Base-by-base conservation (phyloP, 108 stramenopile species). In the Asterionellopsis glacialis region DNA sequence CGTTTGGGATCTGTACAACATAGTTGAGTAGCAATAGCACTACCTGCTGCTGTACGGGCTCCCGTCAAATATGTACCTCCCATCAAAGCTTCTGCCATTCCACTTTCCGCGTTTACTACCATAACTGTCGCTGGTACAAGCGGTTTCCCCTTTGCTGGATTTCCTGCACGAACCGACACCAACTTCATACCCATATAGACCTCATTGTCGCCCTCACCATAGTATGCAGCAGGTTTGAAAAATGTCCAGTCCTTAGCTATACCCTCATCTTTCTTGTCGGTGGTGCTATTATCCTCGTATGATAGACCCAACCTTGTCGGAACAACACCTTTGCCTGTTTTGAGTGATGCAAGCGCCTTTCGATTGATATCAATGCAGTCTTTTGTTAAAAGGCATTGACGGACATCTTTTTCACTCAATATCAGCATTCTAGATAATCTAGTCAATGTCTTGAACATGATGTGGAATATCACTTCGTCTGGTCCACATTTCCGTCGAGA, bases 161-260 rank as follows among this genome's bases (percentile, higher is more conserved):
- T 91, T 9, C 77, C 60, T 0, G 75, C 67, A 33, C 90, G 74
- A 12, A 84, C 59, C 0, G 77, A 73, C 1, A 88, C 80, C 9
- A 91, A 28, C 54, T 91, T 91, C 67, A 88, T 67, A 9, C 90
- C 90, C 84, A 88, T 87, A 11, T 59, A 42, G 21, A 65, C 48
- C 16, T 60, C 41, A 45, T 59, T 47, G 38, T 67, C 58, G 41
- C 38, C 23, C 9, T 39, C 50, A 9, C 39, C 42, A 50, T 80
- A 81, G 57, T 72, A 80, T 11, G 82, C 79, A 28, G 90, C 90
- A 43, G 90, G 90, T 73, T 91, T 91, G 70, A 91, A 85, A 0
- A 91, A 69, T 14, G 85, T 79, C 85, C 82, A 87, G 72, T 91
- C 90, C 15, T 67, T 47, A 43, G 24, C 21, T 2, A 7, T 7